phyloP scores from a whole-genome alignment of 2,329 filamentous ascomycete species.

The Apiospora marii region DNA sequence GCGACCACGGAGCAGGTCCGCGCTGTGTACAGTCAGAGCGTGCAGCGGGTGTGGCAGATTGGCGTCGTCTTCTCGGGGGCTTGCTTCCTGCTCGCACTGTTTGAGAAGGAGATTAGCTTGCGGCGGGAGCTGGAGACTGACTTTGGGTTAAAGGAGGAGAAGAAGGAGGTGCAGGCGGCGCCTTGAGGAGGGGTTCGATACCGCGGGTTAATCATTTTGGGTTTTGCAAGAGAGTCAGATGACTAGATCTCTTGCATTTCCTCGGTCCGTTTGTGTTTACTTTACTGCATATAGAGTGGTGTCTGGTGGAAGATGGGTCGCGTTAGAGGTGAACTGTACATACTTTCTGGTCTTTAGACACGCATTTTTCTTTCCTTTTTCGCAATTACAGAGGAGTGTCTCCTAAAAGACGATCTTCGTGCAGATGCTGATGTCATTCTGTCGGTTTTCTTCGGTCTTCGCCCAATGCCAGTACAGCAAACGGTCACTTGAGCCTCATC shows the following conservation, averaged over 20 bases:
- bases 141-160: constrained; percentile 46
- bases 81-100: constrained; percentile 44
- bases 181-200: not conserved
- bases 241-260: not conserved
- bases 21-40: constrained; percentile 42
- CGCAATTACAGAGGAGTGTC: accelerated
- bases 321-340: not conserved
- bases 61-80: constrained; percentile 42
- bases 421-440: not conserved
- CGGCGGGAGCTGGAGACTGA: constrained; percentile 48
- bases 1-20: constrained; percentile 39
- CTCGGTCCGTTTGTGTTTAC: no score
- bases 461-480: not conserved
- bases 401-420: not conserved
- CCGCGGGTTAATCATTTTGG: not conserved
- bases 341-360: not conserved
- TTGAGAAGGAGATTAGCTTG: constrained; percentile 47
- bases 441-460: no score
- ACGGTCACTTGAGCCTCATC: not conserved
- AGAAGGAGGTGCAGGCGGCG: not conserved
- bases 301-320: no score
- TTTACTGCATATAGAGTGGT: no score
- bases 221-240: not conserved
- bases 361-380: not conserved
- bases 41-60: constrained; percentile 49